Percentiles rank a stretch among this genome's conserved stretches.
These are phyloP conservation scores for Mortierella hygrophila DNA, from an alignment of 192 early-diverging fungal species.

Conservation along the genomic window DNA sequence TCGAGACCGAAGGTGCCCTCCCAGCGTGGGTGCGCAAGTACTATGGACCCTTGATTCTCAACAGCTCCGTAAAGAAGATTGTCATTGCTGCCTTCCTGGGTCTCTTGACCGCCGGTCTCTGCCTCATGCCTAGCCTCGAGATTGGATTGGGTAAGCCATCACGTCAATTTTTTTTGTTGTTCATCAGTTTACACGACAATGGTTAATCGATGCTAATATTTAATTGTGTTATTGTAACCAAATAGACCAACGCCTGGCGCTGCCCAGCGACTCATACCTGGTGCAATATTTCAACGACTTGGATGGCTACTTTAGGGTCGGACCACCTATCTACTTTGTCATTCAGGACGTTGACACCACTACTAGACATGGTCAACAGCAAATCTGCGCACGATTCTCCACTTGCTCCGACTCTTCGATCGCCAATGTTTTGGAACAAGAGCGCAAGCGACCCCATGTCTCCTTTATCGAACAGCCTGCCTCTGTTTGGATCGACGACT, in stretches of 20 bases:
- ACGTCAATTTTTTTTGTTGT: neutral
- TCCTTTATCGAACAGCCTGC: slow-evolving; percentile 75
- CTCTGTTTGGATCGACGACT: slow-evolving; percentile 75
- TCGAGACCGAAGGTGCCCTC: slow-evolving; percentile 63
- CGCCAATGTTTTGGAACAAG: slow-evolving; percentile 73
- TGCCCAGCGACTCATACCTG: slow-evolving; percentile 74
- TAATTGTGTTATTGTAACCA: neutral
- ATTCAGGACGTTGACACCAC: slow-evolving; percentile 64
- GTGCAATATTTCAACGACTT: slow-evolving; percentile 74
- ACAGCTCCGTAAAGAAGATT: slow-evolving; percentile 55
- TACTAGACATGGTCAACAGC: slow-evolving; percentile 57
- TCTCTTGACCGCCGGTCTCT: slow-evolving; percentile 60
- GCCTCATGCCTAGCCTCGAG: slow-evolving; percentile 62
- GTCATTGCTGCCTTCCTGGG: slow-evolving; percentile 65
- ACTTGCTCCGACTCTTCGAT: slow-evolving; percentile 64
- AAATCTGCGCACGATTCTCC: slow-evolving; percentile 72
- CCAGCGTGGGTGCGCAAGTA: slow-evolving; percentile 61
- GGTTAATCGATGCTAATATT: neutral
- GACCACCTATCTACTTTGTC: slow-evolving; percentile 78
- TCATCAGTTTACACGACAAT: too few relatives aligned
- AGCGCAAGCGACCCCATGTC: slow-evolving; percentile 69
- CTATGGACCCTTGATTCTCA: slow-evolving; percentile 67
- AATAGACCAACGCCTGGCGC: slow-evolving; percentile 70
- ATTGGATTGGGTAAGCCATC: slow-evolving; percentile 63
- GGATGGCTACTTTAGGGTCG: slow-evolving; percentile 69